Conservation (phyloP, 129 eudicot genomes). For the Flaveria sonorensis region DNA sequence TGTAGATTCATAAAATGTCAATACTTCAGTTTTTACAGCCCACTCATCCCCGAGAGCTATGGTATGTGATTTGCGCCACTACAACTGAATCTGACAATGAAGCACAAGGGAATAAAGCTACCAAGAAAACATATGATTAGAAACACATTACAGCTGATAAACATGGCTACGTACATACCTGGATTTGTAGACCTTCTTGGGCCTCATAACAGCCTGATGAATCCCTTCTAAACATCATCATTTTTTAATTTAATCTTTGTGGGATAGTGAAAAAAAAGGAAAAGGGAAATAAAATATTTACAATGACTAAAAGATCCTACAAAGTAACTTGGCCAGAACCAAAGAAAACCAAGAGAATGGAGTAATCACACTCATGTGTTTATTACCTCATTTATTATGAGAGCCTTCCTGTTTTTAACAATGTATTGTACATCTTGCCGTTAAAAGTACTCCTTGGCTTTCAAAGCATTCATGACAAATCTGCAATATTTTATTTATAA, state of each 20-base stretch:
- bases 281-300: not conserved
- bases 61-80: conserved; percentile 96
- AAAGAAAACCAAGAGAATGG: conserved; percentile 12
- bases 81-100: conserved; percentile 79
- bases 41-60: conserved; percentile 98
- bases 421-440: conserved; percentile 91
- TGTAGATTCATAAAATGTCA: conserved; percentile 24
- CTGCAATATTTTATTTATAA: conserved; percentile 44
- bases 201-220: conserved; percentile 99
- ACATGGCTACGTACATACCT: conserved; percentile 47
- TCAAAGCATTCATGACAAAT: conserved; percentile 90
- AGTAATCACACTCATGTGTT: conserved; percentile 16
- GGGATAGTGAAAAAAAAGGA: not conserved
- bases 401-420: conserved; percentile 84
- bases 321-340: not conserved
- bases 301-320: not conserved
- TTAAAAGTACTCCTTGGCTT: conserved; percentile 96
- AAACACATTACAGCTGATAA: conserved; percentile 6
- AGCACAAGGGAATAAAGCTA: conserved; percentile 12
- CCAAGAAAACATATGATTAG: not conserved
- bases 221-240: conserved; percentile 95
- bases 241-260: conserved; percentile 51
- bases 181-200: conserved; percentile 86
- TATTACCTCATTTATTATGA: conserved; percentile 85
- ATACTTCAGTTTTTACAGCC: conserved; percentile 99